Evolutionary conservation across 352 stramenopile genomes (phyloP), one percentile per base, ranked within the genome.

Genomic region (Phytophthora meadii): DNA sequence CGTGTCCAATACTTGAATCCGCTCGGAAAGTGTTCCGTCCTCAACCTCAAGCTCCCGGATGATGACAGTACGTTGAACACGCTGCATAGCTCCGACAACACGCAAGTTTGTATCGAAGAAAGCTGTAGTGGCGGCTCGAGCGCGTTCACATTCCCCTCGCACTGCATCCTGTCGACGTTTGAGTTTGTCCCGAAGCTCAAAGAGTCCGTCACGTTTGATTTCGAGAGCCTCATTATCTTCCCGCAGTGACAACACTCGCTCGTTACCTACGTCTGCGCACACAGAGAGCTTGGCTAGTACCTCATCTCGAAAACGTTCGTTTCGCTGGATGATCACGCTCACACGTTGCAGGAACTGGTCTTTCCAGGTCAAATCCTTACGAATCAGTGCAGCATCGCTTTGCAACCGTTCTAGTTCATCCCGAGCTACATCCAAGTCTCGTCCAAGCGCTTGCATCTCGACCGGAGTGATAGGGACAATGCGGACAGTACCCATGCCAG

Each of bases 281-380:
- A 50, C 7, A 2, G 27, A 14, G 0, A 92, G 68, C 47, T 81
- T 89, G 5, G 4, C 15, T 0, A 88, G 48, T 45, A 81, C 63
- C 50, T 90, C 82, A 1, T 51, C 36, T 1, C 78, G 74, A 54
- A 92, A 90, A 1, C 65, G 73, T 57, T 88, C 82, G 34, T 92
- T 92, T 14, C 84, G 77, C 64, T 92, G 86, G 61, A 90, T 85
- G 5, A 89, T 56, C 15, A 89, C 75, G 34, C 80, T 88, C 17
- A 92, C 28, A 8, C 79, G 84, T 53, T 92, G 84, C 11, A 92
- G 64, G 28, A 90, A 55, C 39, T 82, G 76, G 48, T 92, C 84
- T 37, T 85, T 89, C 82, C 81, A 90, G 0, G 54, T 57, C 17
- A 92, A 58, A 39, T 87, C 70, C 17, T 88, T 72, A 1, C 58